phyloP scores from a whole-genome alignment of 257 asterid species.

The Solanum neorickii region DNA sequence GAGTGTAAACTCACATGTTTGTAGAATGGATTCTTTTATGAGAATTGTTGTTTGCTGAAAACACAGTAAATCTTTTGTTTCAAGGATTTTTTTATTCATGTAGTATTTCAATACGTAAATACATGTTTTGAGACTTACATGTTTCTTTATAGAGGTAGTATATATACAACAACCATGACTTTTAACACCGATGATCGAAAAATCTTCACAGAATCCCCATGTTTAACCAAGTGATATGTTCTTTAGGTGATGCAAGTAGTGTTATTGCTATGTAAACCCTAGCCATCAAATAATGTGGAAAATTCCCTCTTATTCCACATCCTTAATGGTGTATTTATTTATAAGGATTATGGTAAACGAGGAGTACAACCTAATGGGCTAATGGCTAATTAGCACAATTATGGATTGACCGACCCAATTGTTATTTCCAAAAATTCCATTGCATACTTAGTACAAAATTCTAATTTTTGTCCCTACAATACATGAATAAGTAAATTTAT shows the following conservation, averaged over 20 bases:
- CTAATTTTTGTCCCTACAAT: neutral
- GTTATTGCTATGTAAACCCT: no score
- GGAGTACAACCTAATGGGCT: neutral
- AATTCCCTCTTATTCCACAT: neutral
- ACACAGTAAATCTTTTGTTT: no score
- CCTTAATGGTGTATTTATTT: neutral
- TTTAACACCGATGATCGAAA: neutral
- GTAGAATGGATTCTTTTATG: no score
- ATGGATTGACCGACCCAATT: neutral
- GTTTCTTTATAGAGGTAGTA: neutral
- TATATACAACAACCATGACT: neutral
- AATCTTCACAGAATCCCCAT: no score
- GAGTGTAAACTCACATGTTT: no score
- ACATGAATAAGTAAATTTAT: neutral
- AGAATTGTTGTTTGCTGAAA: no score
- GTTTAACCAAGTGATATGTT: neutral
- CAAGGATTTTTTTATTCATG: no score
- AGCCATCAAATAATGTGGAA: no score
- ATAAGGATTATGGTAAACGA: neutral
- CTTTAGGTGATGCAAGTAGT: neutral
- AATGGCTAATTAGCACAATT: neutral
- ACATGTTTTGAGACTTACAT: no score
- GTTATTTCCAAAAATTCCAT: neutral
- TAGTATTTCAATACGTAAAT: no score
- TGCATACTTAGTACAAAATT: neutral